These are phyloP conservation scores for Solanum sejunctum DNA, from an alignment of 257 asterid species.

Conservation along the genomic window DNA sequence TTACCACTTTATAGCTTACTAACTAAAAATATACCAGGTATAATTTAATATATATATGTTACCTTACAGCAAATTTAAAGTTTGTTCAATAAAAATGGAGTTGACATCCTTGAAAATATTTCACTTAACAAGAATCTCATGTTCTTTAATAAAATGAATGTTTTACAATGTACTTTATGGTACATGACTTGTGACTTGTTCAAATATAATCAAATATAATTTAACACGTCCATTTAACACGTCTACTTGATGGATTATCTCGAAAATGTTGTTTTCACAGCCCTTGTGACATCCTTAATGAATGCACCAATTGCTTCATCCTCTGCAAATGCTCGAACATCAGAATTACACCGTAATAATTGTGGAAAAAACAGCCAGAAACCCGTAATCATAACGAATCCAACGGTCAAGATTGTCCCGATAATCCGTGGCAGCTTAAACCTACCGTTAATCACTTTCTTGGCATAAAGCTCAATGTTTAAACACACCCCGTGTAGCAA, in stretches of 20 bases:
- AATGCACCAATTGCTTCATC: slow-evolving; percentile 39
- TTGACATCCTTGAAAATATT: too few relatives aligned
- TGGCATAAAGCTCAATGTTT: slow-evolving; percentile 25
- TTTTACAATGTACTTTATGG: not conserved
- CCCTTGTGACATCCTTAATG: slow-evolving; percentile 30
- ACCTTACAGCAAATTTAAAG: too few relatives aligned
- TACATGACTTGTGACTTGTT: not conserved
- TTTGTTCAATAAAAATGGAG: too few relatives aligned
- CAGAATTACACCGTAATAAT: slow-evolving; percentile 33
- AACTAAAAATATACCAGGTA: too few relatives aligned
- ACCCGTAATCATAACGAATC: slow-evolving; percentile 35
- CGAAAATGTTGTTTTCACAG: slow-evolving; percentile 7
- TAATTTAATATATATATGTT: too few relatives aligned
- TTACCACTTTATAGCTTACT: not conserved
- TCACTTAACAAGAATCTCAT: not conserved
- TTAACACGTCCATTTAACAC: not conserved
- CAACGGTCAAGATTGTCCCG: slow-evolving; percentile 25
- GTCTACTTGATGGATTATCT: not conserved
- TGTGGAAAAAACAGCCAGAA: slow-evolving; percentile 58
- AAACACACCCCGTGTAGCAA: slow-evolving; percentile 49
- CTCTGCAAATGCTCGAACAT: slow-evolving; percentile 42
- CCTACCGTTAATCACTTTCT: slow-evolving; percentile 30
- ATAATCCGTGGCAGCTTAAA: slow-evolving; percentile 33
- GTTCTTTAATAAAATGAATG: not conserved
- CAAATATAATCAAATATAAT: not conserved